These are phyloP conservation scores for Puya raimondii DNA, from an alignment of 176 grass and related monocot genomes.

Conservation along the genomic window DNA sequence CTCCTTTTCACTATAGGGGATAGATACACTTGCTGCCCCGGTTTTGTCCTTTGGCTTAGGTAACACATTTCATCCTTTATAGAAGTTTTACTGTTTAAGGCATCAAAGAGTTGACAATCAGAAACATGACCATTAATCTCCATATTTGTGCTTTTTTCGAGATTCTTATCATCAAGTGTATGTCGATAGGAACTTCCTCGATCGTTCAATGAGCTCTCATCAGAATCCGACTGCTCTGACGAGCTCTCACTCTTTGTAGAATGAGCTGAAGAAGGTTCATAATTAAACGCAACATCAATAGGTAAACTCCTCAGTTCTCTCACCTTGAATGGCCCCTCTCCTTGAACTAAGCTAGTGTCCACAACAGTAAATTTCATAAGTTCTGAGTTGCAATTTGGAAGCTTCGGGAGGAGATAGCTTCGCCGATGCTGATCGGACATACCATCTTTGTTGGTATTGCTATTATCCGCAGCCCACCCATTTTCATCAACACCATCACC, in stretches of 20 bases:
- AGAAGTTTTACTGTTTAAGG: conserved; percentile 21
- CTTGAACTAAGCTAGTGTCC: conserved; percentile 77
- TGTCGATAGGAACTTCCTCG: conserved; percentile 18
- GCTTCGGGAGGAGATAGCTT: conserved; percentile 31
- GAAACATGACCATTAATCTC: conserved; percentile 38
- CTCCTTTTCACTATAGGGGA: conserved; percentile 45
- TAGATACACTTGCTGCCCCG: conserved; percentile 39
- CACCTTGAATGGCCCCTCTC: conserved; percentile 66
- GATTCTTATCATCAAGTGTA: conserved; percentile 19
- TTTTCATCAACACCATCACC: conserved; percentile 45
- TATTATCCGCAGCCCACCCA: conserved; percentile 27
- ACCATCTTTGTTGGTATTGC: conserved; percentile 31
- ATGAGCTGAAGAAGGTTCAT: conserved; percentile 24
- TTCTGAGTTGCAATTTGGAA: conserved; percentile 39
- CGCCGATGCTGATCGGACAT: conserved; percentile 28
- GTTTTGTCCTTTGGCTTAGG: conserved; percentile 36
- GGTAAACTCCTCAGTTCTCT: conserved; percentile 73
- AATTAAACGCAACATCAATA: conserved; percentile 33
- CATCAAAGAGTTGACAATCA: conserved; percentile 23
- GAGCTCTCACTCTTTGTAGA: conserved; percentile 41
- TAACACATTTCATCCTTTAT: conserved; percentile 38
- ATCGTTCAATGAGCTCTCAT: conserved; percentile 37
- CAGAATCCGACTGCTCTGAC: conserved; percentile 33
- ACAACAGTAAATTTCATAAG: conserved; percentile 96
- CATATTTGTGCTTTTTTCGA: conserved; percentile 12